Evolutionary conservation across 1,284 basidiomycete genomes (phyloP).

Genomic region (Ustilago cynodontis): DNA sequence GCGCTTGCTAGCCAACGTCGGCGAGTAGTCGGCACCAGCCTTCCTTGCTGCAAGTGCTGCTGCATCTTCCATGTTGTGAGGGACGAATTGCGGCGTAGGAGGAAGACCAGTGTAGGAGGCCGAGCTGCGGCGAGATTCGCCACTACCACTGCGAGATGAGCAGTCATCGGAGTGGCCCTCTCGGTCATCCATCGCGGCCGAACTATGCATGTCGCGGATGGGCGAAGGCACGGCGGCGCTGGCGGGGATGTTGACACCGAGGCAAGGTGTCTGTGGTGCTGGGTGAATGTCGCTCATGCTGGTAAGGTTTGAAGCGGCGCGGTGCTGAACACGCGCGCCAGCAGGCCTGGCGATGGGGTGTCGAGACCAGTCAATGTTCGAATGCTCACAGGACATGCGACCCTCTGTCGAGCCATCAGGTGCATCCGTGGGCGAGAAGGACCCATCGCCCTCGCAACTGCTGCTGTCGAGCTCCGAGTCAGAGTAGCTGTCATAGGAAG

Average conservation of each 20-base stretch:
- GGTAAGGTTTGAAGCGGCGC: constrained; percentile 28
- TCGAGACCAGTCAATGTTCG: constrained; percentile 35
- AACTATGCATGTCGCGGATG: constrained; percentile 20
- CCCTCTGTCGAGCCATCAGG: constrained; percentile 27
- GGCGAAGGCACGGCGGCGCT: constrained; percentile 20
- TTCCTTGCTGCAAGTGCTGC: neutral
- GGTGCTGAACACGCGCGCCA: constrained; percentile 13
- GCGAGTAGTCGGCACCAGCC: constrained; percentile 23
- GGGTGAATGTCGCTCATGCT: constrained; percentile 42
- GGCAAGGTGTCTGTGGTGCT: constrained; percentile 22
- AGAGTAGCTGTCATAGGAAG: constrained; percentile 40
- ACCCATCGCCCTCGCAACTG: constrained; percentile 47
- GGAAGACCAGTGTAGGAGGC: constrained; percentile 60
- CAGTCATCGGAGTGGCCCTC: constrained; percentile 47
- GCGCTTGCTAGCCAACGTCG: constrained; percentile 32
- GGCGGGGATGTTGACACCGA: constrained; percentile 28
- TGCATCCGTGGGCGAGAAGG: constrained; percentile 38
- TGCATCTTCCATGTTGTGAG: constrained; percentile 41
- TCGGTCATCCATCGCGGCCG: constrained; percentile 35
- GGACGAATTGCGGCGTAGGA: constrained; percentile 52
- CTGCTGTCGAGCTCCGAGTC: constrained; percentile 50
- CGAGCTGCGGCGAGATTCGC: constrained; percentile 51
- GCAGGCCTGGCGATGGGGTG: constrained; percentile 30
- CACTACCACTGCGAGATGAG: constrained; percentile 54
- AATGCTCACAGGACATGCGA: constrained; percentile 23